Evolutionary conservation across 495 filamentous ascomycete genomes (phyloP).

Genomic region (Pyronema omphalodes): DNA sequence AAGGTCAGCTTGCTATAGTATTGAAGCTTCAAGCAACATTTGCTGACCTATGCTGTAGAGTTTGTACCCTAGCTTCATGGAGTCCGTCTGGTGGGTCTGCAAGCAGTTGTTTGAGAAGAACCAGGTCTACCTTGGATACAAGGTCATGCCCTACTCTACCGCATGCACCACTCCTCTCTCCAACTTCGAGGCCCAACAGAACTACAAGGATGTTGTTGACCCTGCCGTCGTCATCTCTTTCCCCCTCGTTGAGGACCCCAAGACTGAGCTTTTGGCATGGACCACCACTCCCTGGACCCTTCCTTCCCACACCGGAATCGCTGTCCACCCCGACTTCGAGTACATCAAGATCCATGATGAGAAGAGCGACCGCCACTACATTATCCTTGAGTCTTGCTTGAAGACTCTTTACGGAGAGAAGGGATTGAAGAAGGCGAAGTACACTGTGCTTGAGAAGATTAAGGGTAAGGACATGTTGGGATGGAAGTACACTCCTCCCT

Average conservation of each 20-base stretch:
- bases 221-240: constrained; percentile 84
- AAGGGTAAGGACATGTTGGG: constrained; percentile 78
- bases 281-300: constrained; percentile 96
- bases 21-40: not conserved
- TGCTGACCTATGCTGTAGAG: constrained; percentile 33
- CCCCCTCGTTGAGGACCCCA: constrained; percentile 55
- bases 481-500: constrained; percentile 82
- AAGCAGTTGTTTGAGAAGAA: constrained; percentile 81
- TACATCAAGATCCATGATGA: constrained; percentile 86
- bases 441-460: constrained; percentile 62
- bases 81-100: constrained; percentile 93
- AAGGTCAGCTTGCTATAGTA: constrained; percentile 37
- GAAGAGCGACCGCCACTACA: constrained; percentile 62
- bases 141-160: constrained; percentile 90
- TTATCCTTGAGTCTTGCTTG: constrained; percentile 71
- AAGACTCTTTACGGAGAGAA: constrained; percentile 62
- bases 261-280: constrained; percentile 68
- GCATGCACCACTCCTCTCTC: constrained; percentile 75
- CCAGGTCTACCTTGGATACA: constrained; percentile 70
- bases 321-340: constrained; percentile 75
- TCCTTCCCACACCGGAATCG: constrained; percentile 65
- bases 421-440: constrained; percentile 94
- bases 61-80: constrained; percentile 91
- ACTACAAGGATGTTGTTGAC: constrained; percentile 86
- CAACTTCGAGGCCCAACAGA: constrained; percentile 87